phyloP scores from a whole-genome alignment of 352 stramenopile species.

The Globisporangium spiculum region DNA sequence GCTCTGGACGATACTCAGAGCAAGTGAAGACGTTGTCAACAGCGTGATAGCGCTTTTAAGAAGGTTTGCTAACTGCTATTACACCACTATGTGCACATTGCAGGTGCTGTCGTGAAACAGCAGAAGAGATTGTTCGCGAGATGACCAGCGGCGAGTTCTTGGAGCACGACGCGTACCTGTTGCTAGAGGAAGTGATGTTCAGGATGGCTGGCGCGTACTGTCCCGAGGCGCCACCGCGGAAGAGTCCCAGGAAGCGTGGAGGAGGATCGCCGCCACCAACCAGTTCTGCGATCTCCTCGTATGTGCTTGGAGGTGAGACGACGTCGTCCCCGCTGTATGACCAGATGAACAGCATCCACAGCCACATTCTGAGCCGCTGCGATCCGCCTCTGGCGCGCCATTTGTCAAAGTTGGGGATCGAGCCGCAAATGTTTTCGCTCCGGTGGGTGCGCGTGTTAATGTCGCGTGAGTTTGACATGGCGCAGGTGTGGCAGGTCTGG shows the following conservation, averaged over 20 bases:
- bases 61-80: neutral
- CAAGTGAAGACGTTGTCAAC: constrained; percentile 20
- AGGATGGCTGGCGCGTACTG: constrained; percentile 75
- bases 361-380: constrained; percentile 57
- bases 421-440: constrained; percentile 73
- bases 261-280: neutral
- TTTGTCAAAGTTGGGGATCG: constrained; percentile 41
- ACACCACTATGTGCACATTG: neutral
- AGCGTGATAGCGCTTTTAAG: neutral
- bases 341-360: constrained; percentile 74
- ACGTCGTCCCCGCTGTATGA: constrained; percentile 50
- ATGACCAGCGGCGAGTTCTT: constrained; percentile 44
- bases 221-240: constrained; percentile 28
- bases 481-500: constrained; percentile 79
- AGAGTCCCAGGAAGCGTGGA: neutral
- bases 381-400: constrained; percentile 61
- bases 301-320: constrained; percentile 23
- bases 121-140: constrained; percentile 47
- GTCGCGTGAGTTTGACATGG: constrained; percentile 68
- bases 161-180: constrained; percentile 64
- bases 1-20: constrained; percentile 47
- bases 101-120: constrained; percentile 55
- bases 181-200: constrained; percentile 71
- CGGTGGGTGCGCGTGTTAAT: constrained; percentile 78
- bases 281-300: neutral